These are phyloP conservation scores for Fomitopsis schrenkii DNA, from an alignment of 1,284 basidiomycete species.

Conservation along the genomic window DNA sequence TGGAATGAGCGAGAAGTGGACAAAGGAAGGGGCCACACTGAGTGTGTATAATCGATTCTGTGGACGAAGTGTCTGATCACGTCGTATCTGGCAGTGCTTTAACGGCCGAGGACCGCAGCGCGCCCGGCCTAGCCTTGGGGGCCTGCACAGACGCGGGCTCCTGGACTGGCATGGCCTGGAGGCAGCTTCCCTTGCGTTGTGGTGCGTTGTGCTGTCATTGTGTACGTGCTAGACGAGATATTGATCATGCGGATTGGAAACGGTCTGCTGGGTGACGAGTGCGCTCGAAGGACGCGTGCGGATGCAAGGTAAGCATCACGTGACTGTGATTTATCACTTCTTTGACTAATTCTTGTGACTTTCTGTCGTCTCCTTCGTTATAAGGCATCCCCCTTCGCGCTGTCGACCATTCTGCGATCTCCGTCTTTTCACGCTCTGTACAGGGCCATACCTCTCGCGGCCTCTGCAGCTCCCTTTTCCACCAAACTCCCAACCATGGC, in stretches of 20 bases:
- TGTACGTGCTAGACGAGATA: conserved; percentile 1
- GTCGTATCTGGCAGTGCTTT: conserved; percentile 3
- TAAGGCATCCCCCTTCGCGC: conserved; percentile 19
- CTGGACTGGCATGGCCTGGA: too few species aligned
- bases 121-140: background rate
- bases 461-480: conserved; percentile 16
- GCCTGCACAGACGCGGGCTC: background rate
- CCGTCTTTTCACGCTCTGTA: conserved; percentile 17
- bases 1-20: background rate
- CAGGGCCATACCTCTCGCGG: conserved; percentile 24
- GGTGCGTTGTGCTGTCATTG: background rate
- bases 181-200: background rate
- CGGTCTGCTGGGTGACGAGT: background rate
- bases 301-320: conserved; percentile 11
- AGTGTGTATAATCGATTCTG: background rate
- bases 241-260: conserved; percentile 7
- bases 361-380: conserved; percentile 14
- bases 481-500: conserved; percentile 34
- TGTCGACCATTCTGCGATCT: conserved; percentile 19
- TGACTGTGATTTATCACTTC: conserved; percentile 15
- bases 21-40: background rate
- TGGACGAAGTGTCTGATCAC: background rate
- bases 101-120: background rate
- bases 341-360: conserved; percentile 16
- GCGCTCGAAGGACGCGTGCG: conserved; percentile 5